Percentiles rank a stretch among this genome's conserved stretches.
phyloP scores from a whole-genome alignment of 2,329 filamentous ascomycete genomes.

The Claviceps sp. region DNA sequence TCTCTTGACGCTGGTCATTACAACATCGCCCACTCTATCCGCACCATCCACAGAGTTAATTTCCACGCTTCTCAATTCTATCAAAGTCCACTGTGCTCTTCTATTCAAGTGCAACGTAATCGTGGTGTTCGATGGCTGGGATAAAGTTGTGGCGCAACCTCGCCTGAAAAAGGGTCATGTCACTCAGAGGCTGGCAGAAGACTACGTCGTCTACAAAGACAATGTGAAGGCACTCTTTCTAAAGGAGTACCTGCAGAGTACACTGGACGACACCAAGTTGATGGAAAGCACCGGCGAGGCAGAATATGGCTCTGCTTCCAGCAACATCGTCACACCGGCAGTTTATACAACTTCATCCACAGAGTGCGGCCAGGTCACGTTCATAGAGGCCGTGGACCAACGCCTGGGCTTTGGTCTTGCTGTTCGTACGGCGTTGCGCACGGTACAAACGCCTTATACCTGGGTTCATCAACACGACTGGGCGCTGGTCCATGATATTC shows the following conservation, averaged over 20 bases:
- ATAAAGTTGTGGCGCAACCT: constrained; percentile 27
- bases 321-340: constrained; percentile 13
- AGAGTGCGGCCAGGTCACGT: constrained; percentile 24
- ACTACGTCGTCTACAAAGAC: constrained; percentile 30
- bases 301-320: constrained; percentile 33
- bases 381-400: constrained; percentile 32
- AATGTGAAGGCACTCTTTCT: constrained; percentile 30
- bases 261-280: not conserved
- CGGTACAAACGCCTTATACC: constrained; percentile 34
- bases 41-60: constrained; percentile 38
- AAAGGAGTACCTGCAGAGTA: constrained; percentile 4
- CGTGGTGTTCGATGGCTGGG: constrained; percentile 39
- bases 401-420: constrained; percentile 40
- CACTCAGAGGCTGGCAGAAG: constrained; percentile 28
- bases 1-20: constrained; percentile 28
- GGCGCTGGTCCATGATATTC: constrained; percentile 32
- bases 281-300: constrained; percentile 20
- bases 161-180: constrained; percentile 42
- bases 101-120: constrained; percentile 31
- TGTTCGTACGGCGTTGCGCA: constrained; percentile 36
- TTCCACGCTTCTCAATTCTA: constrained; percentile 31
- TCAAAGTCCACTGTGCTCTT: constrained; percentile 26
- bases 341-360: constrained; percentile 11
- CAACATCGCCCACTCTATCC: constrained; percentile 42
- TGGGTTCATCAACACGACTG: constrained; percentile 48